Conservation (phyloP, 805 yeast genomes). For the Kodamaea jinghongensis region DNA sequence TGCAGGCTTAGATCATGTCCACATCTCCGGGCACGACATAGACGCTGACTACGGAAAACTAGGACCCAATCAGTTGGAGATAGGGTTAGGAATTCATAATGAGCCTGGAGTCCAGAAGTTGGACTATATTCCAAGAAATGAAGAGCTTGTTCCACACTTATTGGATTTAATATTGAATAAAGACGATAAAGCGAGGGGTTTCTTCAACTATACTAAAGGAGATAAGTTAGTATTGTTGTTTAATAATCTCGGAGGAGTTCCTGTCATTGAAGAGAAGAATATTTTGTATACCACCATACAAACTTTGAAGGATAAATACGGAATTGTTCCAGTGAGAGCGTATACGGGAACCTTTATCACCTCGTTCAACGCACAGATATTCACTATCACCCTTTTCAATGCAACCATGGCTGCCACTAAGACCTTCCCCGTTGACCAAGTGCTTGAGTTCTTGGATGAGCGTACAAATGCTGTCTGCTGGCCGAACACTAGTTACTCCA, state of each 20-base stretch:
- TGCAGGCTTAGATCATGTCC: conserved; percentile 34
- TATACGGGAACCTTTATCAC: conserved; percentile 34
- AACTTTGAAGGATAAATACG: conserved; percentile 22
- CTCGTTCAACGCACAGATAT: conserved; percentile 36
- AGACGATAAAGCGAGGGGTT: conserved; percentile 26
- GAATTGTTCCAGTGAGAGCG: conserved; percentile 26
- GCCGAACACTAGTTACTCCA: conserved; percentile 21
- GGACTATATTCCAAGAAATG: conserved; percentile 29
- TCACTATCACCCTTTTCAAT: conserved; percentile 36
- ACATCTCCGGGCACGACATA: conserved; percentile 10
- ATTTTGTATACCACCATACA: conserved; percentile 21
- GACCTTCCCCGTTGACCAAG: conserved; percentile 16
- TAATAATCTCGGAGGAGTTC: conserved; percentile 38
- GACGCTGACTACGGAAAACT: conserved; percentile 24
- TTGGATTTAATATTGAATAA: conserved; percentile 25
- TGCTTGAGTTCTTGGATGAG: conserved; percentile 29
- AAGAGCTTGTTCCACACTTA: conserved; percentile 25
- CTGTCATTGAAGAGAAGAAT: conserved; percentile 31
- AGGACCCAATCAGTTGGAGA: conserved; percentile 27
- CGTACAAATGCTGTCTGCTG: conserved; percentile 29
- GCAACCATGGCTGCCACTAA: conserved; percentile 25
- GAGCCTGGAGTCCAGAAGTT: conserved; percentile 37
- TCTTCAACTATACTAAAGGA: conserved; percentile 23
- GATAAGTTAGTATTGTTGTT: conserved; percentile 30
- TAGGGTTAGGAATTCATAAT: conserved; percentile 40